Evolutionary conservation across 371 early-diverging fungal species (phyloP), one percentile per base, ranked within the genome.

Genomic region (Amoeboaphelidium occidentale): DNA sequence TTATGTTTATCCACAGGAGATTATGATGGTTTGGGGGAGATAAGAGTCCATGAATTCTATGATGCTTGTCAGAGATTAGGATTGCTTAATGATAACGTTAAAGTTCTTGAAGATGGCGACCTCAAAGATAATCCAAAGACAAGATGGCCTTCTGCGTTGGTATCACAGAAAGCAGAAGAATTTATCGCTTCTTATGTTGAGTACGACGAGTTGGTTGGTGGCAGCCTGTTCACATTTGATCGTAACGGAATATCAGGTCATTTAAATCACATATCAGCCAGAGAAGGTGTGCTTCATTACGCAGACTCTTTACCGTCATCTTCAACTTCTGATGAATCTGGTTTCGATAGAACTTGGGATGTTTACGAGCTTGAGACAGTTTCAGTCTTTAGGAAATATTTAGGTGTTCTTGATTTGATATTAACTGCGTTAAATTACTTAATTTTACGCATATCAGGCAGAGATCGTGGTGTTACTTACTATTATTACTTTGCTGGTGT

Each of bases 161-260:
- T 87, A 12, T 60, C 73, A 0, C 51, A 61, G 23, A 59, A 66
- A 20, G 58, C 85, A 23, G 67, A 73, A 46, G 63, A 70, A 10
- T 68, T 68, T 17, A 45, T 45, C 10, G 23, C 2, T 42, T 23
- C n/a, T n/a, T n/a, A n/a, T n/a, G n/a, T n/a, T n/a, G n/a, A n/a
- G n/a, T n/a, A n/a, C n/a, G n/a, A n/a, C n/a, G n/a, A 74, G 14
- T 58, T 76, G 42, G 62, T 66, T 23, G 74, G 78, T 44, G 74
- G 77, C 47, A 70, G 76, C 20, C 77, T 78, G 39, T 32, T 92
- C 42, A 97, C 93, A 0, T 98, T 96, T 73, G 98, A 98, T 64
- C 58, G 66, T 4, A 55, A 72, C 27, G 98, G 98, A 4, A 77
- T 96, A 41, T 85, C 88, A 39, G 81, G 83, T 0, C 98, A 98